These are phyloP conservation scores for Solanum gandarillasii DNA, from an alignment of 257 asterid species.

Conservation along the genomic window DNA sequence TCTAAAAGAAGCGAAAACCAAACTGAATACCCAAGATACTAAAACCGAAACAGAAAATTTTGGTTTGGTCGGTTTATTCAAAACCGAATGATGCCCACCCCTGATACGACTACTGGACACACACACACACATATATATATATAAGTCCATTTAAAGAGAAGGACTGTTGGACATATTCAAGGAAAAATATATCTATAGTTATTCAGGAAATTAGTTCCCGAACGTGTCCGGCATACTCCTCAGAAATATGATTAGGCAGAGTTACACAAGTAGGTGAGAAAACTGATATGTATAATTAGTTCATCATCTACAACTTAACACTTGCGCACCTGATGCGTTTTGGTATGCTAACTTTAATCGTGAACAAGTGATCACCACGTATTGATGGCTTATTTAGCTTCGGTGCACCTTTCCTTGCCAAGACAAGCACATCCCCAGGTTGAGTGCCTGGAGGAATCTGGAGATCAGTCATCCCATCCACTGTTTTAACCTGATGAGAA, in stretches of 20 bases:
- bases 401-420: slow-evolving; percentile 96
- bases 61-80: neutral
- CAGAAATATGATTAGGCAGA: neutral
- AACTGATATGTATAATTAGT: neutral
- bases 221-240: neutral
- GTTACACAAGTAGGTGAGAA: neutral
- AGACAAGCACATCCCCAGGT: slow-evolving; percentile 96
- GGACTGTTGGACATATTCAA: neutral
- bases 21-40: neutral
- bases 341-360: slow-evolving; percentile 83
- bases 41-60: neutral
- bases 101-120: neutral
- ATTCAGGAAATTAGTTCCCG: neutral
- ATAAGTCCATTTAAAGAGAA: neutral
- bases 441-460: slow-evolving; percentile 97
- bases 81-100: neutral
- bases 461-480: slow-evolving; percentile 83
- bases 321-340: slow-evolving; percentile 62
- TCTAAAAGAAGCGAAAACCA: neutral
- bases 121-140: neutral
- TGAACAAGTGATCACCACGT: slow-evolving; percentile 95
- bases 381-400: slow-evolving; percentile 86
- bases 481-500: slow-evolving; percentile 68
- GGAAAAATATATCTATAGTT: neutral
- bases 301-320: neutral